Percentiles rank a stretch among this genome's conserved stretches.
Evolutionary conservation across 106 monocot species (phyloP).

Genomic region (Amphibolis antarctica): DNA sequence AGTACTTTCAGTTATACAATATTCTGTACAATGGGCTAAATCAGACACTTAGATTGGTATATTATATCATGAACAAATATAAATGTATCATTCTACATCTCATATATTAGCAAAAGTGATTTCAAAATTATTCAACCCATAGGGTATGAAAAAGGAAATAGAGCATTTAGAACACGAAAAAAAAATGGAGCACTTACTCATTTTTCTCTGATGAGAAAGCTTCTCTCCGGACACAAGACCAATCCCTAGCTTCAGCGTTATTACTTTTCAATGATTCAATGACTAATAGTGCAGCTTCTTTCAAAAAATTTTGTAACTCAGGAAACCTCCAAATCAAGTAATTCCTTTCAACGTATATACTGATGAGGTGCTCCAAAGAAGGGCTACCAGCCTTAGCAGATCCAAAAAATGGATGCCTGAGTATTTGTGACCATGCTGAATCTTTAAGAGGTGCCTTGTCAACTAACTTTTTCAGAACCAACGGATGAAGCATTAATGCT

Average conservation of each 20-base stretch:
- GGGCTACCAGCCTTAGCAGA: constrained; percentile 79
- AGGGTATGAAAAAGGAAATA: too few relatives aligned
- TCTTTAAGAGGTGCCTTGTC: constrained; percentile 87
- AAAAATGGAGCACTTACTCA: constrained; percentile 46
- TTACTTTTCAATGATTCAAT: constrained; percentile 43
- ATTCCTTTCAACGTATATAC: constrained; percentile 80
- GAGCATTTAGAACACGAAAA: not conserved
- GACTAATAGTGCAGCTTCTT: constrained; percentile 60
- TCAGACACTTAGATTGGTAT: too few relatives aligned
- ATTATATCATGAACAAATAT: too few relatives aligned
- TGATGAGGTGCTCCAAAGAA: constrained; percentile 78
- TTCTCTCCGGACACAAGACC: constrained; percentile 78
- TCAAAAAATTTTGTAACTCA: constrained; percentile 73
- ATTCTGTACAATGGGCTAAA: too few relatives aligned
- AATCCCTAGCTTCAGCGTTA: constrained; percentile 57
- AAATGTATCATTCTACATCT: too few relatives aligned
- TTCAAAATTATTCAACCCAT: not conserved
- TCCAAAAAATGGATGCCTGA: constrained; percentile 66
- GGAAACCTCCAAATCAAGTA: constrained; percentile 90
- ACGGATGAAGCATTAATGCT: constrained; percentile 93
- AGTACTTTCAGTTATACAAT: too few relatives aligned
- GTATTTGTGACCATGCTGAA: constrained; percentile 58
- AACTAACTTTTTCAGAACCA: constrained; percentile 79
- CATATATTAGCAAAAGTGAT: too few relatives aligned
- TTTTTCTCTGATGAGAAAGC: constrained; percentile 85